Evolutionary conservation across 441 rosid species (phyloP).

Genomic region (Pelargonium cotyledonis): DNA sequence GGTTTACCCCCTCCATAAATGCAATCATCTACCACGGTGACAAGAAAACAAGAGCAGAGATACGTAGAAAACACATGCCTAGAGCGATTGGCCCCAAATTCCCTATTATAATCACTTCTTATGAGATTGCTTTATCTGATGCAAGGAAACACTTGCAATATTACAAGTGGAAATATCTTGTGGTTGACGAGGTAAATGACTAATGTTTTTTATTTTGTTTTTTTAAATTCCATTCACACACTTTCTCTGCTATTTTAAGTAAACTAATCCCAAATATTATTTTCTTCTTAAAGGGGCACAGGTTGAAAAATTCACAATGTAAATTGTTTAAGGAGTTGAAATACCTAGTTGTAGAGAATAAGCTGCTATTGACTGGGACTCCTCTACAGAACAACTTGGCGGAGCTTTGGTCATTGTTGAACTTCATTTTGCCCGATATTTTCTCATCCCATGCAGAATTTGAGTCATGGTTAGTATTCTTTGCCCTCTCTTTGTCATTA

Average conservation of each 20-base stretch:
- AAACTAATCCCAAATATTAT: constrained; percentile 7
- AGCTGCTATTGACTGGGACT: constrained; percentile 89
- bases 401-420: constrained; percentile 92
- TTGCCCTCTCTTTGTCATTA: background rate
- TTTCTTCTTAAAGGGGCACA: constrained; percentile 61
- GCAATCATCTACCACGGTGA: constrained; percentile 84
- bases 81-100: constrained; percentile 62
- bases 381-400: constrained; percentile 93
- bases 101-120: constrained; percentile 82
- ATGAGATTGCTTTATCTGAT: constrained; percentile 85
- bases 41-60: constrained; percentile 56
- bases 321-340: constrained; percentile 67
- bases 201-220: background rate
- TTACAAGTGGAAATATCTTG: constrained; percentile 83
- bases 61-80: constrained; percentile 72
- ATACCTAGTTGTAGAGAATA: constrained; percentile 51
- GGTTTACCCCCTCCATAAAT: constrained; percentile 71
- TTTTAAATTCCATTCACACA: background rate
- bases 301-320: constrained; percentile 84
- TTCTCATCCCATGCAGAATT: constrained; percentile 90
- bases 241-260: constrained; percentile 9
- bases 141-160: constrained; percentile 58
- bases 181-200: constrained; percentile 79
- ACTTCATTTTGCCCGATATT: constrained; percentile 92
- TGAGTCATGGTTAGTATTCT: constrained; percentile 69